Evolutionary conservation across 352 stramenopile species (phyloP).

Genomic region (Pythium brassicae): DNA sequence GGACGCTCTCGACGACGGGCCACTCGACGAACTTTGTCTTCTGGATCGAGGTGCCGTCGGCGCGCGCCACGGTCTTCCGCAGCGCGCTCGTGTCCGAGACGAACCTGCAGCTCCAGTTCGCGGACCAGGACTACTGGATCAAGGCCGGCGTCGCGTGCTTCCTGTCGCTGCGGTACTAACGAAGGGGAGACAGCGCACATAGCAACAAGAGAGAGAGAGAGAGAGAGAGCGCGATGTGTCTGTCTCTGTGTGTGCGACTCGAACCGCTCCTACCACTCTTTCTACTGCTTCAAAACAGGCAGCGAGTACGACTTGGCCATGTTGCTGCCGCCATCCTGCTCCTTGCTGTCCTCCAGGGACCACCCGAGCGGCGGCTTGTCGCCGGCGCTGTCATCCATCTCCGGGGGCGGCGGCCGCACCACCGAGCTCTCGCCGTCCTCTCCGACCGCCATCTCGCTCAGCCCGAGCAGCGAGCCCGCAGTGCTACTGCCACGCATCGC

Average conservation of each 20-base stretch:
- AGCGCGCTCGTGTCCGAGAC: slow-evolving; percentile 92
- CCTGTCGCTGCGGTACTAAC: slow-evolving; percentile 90
- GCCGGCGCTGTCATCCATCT: slow-evolving; percentile 11
- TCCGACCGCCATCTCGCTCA: slow-evolving; percentile 4
- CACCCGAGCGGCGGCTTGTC: slow-evolving; percentile 33
- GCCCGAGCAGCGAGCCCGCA: background rate
- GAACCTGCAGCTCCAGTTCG: slow-evolving; percentile 87
- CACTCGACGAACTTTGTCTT: slow-evolving; percentile 98
- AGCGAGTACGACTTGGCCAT: slow-evolving; percentile 55
- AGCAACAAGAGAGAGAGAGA: too few relatives aligned
- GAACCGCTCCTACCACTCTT: too few relatives aligned
- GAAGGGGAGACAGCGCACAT: background rate
- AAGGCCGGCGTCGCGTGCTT: slow-evolving; percentile 95
- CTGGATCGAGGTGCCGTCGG: slow-evolving; percentile 94
- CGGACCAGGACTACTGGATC: slow-evolving; percentile 94
- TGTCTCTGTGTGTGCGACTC: too few relatives aligned
- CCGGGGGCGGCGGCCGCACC: slow-evolving; percentile 15
- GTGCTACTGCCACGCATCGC: slow-evolving; percentile 2
- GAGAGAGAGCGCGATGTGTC: too few relatives aligned
- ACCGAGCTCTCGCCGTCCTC: slow-evolving; percentile 10
- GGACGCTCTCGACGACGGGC: slow-evolving; percentile 93
- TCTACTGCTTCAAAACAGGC: slow-evolving; percentile 37
- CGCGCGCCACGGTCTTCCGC: slow-evolving; percentile 70
- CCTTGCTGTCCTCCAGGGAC: slow-evolving; percentile 23
- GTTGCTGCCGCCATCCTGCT: slow-evolving; percentile 11